Base-by-base conservation (phyloP, 164 flowering plant species). In the Nymphaea thermarum region DNA sequence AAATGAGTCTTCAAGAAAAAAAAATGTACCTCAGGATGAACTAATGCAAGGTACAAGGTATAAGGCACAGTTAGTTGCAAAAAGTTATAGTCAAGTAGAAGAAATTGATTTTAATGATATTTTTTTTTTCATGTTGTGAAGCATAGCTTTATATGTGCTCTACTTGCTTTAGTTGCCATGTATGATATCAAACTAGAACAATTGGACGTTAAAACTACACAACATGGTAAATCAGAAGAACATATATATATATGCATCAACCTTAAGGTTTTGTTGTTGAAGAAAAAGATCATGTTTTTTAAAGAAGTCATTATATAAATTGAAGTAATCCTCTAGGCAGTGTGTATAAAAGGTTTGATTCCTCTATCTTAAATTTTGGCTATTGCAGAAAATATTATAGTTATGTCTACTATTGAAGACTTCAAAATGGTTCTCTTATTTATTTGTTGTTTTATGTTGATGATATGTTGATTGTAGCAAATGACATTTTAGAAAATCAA, bases 1-100 rank as follows among this genome's bases (percentile, higher is more conserved):
- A 65, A 43, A 51, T 69, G 44, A 61, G 65, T 69, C 17, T 69
- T 69, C 71, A 69, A 69, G 44, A 69, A 45, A 25, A 25, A 25
- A 25, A 44, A 69, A 63, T 44, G 62, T 11, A 69, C 44, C 61
- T 15, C 53, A 12, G 14, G 65, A 4, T 45, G 43, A 4, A 36
- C 43, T 3, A 6, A 44, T 42, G 63, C 71, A 41, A 60, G 59
- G 43, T 63, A 44, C 71, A 41, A 60, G 59, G 43, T 63, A 44
- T 44, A 69, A 63, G 36, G 66, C 57, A 43, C 3, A 44, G 42
- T n/a, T 45, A 7, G 62, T 63, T 5, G 51, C 62, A 16, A 69
- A 69, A 15, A 25, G 4, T 3, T 69, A 44, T 63, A 69, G 57
- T 44, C 66, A 69, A 16, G 44, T 25, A 25, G 71, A 69, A 42